Evolutionary conservation across 257 asterid species (phyloP).

Genomic region (Plectranthus barbatus): DNA sequence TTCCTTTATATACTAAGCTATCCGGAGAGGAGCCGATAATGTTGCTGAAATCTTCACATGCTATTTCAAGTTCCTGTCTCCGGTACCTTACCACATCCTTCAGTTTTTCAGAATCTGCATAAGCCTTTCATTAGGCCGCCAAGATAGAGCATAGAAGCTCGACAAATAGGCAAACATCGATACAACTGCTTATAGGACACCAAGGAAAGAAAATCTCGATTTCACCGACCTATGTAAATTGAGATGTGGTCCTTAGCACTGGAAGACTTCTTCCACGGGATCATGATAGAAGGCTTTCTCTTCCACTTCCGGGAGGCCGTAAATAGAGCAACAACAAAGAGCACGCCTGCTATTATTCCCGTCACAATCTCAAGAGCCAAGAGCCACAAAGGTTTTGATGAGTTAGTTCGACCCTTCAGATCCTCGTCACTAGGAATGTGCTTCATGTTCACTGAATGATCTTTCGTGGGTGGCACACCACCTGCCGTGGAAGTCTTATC

Average conservation of each 20-base stretch:
- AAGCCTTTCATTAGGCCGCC: conserved; percentile 4
- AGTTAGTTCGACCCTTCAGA: conserved; percentile 31
- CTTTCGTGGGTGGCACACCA: conserved; percentile 32
- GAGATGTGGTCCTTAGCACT: conserved; percentile 44
- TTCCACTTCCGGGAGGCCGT: conserved; percentile 49
- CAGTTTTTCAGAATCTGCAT: conserved; percentile 65
- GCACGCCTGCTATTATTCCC: conserved; percentile 49
- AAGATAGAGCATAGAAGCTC: neutral
- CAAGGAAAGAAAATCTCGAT: no score
- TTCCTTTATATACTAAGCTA: conserved; percentile 78
- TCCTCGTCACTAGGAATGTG: conserved; percentile 30
- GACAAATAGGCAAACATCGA: neutral
- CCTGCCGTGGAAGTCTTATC: conserved; percentile 23
- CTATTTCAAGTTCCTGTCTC: conserved; percentile 74
- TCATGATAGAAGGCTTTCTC: conserved; percentile 43
- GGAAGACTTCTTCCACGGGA: conserved; percentile 78
- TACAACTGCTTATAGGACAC: no score
- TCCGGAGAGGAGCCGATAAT: conserved; percentile 57
- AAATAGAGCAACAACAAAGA: conserved; percentile 45
- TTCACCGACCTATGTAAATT: conserved; percentile 51
- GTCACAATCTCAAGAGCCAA: conserved; percentile 70
- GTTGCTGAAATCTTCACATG: conserved; percentile 97
- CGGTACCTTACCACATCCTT: conserved; percentile 56
- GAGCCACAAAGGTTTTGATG: conserved; percentile 77
- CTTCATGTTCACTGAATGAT: conserved; percentile 24